Conservation (phyloP, 2,329 filamentous ascomycete genomes). For the Hymenoscyphus occultus region DNA sequence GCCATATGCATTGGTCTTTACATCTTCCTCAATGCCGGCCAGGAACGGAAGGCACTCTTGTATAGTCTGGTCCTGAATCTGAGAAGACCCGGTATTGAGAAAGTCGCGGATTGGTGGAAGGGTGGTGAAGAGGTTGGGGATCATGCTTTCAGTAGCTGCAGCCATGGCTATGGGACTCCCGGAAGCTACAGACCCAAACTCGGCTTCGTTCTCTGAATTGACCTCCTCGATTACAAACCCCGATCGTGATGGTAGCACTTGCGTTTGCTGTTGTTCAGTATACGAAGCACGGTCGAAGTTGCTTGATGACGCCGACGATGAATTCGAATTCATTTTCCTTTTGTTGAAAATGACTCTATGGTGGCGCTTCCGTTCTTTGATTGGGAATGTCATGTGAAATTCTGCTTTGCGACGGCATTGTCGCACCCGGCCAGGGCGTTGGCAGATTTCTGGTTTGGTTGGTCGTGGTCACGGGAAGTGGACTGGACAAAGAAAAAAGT, state of each 20-base stretch:
- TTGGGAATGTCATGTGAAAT: slow-evolving; percentile 33
- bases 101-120: slow-evolving; percentile 62
- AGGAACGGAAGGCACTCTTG: slow-evolving; percentile 68
- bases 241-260: slow-evolving; percentile 16
- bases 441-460: background rate
- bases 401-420: slow-evolving; percentile 15
- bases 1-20: slow-evolving; percentile 65
- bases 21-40: slow-evolving; percentile 43
- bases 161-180: slow-evolving; percentile 19
- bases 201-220: slow-evolving; percentile 17
- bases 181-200: slow-evolving; percentile 7
- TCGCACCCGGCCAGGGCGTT: background rate
- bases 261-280: slow-evolving; percentile 8
- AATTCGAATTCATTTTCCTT: slow-evolving; percentile 24
- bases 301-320: slow-evolving; percentile 20
- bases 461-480: slow-evolving; percentile 8
- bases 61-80: slow-evolving; percentile 65
- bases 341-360: slow-evolving; percentile 33
- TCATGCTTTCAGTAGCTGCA: slow-evolving; percentile 26
- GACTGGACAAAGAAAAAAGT: slow-evolving; percentile 8
- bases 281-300: slow-evolving; percentile 16
- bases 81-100: slow-evolving; percentile 65
- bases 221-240: slow-evolving; percentile 24
- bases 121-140: slow-evolving; percentile 57
- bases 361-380: slow-evolving; percentile 34